Conservation (phyloP, 1,284 basidiomycete species). For the Chalciporus sp. region DNA sequence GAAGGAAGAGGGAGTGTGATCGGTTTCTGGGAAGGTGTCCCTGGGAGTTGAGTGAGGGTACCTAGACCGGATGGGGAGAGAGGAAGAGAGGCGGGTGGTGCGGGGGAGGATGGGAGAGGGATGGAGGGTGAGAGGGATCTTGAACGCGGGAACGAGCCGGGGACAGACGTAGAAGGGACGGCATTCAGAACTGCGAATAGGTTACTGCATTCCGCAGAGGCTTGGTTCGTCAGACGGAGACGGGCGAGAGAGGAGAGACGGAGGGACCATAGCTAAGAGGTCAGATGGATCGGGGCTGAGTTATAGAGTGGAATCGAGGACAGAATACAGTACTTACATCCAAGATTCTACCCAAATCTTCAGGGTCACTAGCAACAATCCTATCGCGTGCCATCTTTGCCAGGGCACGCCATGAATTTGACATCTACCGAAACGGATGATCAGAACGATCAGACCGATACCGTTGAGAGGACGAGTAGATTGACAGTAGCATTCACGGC, state of each 20-base stretch:
- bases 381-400: conserved; percentile 78
- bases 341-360: conserved; percentile 64
- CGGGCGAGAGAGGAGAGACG: conserved; percentile 76
- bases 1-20: conserved; percentile 20
- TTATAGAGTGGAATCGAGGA: neutral
- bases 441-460: conserved; percentile 16
- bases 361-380: conserved; percentile 67
- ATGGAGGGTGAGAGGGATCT: conserved; percentile 5
- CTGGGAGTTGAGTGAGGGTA: conserved; percentile 27
- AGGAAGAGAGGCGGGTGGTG: conserved; percentile 2
- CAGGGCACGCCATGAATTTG: conserved; percentile 80
- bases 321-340: conserved; percentile 49
- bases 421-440: conserved; percentile 54
- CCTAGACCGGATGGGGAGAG: conserved; percentile 28
- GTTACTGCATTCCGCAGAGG: conserved; percentile 75
- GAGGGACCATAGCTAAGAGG: conserved; percentile 73
- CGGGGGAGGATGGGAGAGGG: conserved; percentile 21
- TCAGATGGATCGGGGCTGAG: neutral
- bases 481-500: neutral
- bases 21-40: conserved; percentile 26
- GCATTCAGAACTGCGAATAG: conserved; percentile 72
- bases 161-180: conserved; percentile 46
- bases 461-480: neutral
- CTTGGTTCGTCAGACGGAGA: conserved; percentile 79
- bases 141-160: conserved; percentile 27